phyloP scores from a whole-genome alignment of 768 basidiomycete genomes.

The Cyathus striatus region DNA sequence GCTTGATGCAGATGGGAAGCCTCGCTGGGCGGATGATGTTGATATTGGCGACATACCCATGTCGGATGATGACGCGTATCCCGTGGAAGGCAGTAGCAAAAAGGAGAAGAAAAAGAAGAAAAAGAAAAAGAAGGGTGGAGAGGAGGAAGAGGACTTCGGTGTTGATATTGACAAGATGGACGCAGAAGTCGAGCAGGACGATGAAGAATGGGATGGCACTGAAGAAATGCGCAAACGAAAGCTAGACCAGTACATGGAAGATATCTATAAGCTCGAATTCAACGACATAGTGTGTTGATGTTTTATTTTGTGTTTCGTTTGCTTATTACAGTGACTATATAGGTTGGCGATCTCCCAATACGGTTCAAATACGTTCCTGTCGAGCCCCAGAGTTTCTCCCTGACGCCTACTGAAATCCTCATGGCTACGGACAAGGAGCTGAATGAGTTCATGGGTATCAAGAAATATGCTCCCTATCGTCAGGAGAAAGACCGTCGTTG shows the following conservation, averaged over 20 bases:
- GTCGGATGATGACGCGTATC: slow-evolving; percentile 24
- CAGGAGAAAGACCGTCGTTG: slow-evolving; percentile 48
- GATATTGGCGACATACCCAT: slow-evolving; percentile 64
- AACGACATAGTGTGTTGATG: slow-evolving; percentile 78
- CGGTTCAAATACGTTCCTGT: slow-evolving; percentile 89
- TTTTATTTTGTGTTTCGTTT: background rate
- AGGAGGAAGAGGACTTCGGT: slow-evolving; percentile 40
- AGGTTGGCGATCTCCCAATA: slow-evolving; percentile 89
- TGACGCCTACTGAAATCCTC: slow-evolving; percentile 83
- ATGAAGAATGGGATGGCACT: slow-evolving; percentile 81
- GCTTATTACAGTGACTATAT: slow-evolving; percentile 4
- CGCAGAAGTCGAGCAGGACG: slow-evolving; percentile 38
- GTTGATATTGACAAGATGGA: slow-evolving; percentile 58
- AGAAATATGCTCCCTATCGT: slow-evolving; percentile 89
- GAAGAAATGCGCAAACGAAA: slow-evolving; percentile 85
- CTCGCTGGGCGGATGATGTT: slow-evolving; percentile 89
- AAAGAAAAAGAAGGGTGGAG: slow-evolving; percentile 51
- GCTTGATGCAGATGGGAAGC: slow-evolving; percentile 53
- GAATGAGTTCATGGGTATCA: slow-evolving; percentile 86
- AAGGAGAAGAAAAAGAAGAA: slow-evolving; percentile 37
- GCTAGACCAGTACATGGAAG: slow-evolving; percentile 86
- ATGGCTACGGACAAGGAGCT: slow-evolving; percentile 90
- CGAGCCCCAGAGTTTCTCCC: slow-evolving; percentile 53
- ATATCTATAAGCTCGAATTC: slow-evolving; percentile 87
- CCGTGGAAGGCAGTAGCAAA: slow-evolving; percentile 11